Evolutionary conservation across 352 stramenopile species (phyloP).

Genomic region (Vaucheria bursata): DNA sequence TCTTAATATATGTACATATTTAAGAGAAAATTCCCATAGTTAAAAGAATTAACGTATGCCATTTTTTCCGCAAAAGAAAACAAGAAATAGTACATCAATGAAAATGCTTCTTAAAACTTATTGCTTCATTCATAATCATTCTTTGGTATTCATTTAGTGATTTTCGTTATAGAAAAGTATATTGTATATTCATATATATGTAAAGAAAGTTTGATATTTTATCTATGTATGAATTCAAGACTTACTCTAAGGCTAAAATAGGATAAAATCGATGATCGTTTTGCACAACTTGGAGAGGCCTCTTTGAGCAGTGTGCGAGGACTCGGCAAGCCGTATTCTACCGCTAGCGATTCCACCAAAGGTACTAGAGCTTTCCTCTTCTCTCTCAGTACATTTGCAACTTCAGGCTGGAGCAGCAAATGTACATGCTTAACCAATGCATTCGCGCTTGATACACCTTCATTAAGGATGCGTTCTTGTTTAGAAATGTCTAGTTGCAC

Average conservation of each 20-base stretch:
- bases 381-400: neutral
- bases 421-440: neutral
- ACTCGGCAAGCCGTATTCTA: slow-evolving; percentile 7
- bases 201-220: neutral
- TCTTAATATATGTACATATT: too few relatives aligned
- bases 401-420: neutral
- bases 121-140: neutral
- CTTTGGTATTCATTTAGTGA: neutral
- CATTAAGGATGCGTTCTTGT: too few relatives aligned
- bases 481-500: too few relatives aligned
- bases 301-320: slow-evolving; percentile 14
- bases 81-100: neutral
- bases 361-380: slow-evolving; percentile 2
- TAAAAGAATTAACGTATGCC: slow-evolving; percentile 12
- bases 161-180: neutral
- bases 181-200: neutral
- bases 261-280: slow-evolving; percentile 8
- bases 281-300: slow-evolving; percentile 6
- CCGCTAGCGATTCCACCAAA: slow-evolving; percentile 2
- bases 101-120: neutral
- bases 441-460: neutral
- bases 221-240: neutral
- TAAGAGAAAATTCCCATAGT: too few relatives aligned
- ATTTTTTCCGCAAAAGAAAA: neutral
- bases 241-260: slow-evolving; percentile 9